Percentiles rank a stretch among this genome's conserved stretches.
Evolutionary conservation across 2,329 filamentous ascomycete species (phyloP).

Genomic region (Neonectria sp.): DNA sequence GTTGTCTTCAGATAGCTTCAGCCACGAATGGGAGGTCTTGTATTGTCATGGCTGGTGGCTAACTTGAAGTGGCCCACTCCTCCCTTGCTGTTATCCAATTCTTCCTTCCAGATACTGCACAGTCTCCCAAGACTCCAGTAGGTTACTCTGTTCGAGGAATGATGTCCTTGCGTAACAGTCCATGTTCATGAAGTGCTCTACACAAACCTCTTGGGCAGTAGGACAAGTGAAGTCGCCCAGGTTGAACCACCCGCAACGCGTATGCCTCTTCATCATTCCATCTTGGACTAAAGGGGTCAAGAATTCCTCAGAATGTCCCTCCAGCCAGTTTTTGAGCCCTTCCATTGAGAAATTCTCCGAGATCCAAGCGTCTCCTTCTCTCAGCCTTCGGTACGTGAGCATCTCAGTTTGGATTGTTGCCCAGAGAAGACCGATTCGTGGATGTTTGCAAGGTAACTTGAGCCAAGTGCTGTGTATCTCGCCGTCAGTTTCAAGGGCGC

Average conservation of each 20-base stretch:
- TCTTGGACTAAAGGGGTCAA: slow-evolving; percentile 10
- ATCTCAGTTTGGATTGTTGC: slow-evolving; percentile 32
- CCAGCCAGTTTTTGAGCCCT: slow-evolving; percentile 9
- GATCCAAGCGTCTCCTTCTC: slow-evolving; percentile 17
- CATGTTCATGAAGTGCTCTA: slow-evolving; percentile 4
- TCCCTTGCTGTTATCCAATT: no score
- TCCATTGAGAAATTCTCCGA: slow-evolving; percentile 26
- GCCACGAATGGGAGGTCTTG: no score
- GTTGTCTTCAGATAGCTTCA: no score
- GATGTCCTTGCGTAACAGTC: background rate
- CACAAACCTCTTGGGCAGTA: background rate
- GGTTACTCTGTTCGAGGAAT: background rate
- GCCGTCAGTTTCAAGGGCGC: no score
- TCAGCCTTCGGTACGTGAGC: slow-evolving; percentile 26
- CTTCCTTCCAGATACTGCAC: background rate
- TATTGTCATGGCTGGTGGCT: no score
- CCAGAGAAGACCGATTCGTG: slow-evolving; percentile 25
- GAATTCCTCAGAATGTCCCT: background rate
- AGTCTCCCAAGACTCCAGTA: background rate
- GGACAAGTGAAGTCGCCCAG: background rate
- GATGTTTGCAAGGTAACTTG: background rate
- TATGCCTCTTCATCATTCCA: background rate
- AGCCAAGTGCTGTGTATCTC: background rate
- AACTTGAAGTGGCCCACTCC: no score
- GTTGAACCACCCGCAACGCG: slow-evolving; percentile 27